phyloP scores from a whole-genome alignment of 805 yeast genomes.

The Starmerella stellata region DNA sequence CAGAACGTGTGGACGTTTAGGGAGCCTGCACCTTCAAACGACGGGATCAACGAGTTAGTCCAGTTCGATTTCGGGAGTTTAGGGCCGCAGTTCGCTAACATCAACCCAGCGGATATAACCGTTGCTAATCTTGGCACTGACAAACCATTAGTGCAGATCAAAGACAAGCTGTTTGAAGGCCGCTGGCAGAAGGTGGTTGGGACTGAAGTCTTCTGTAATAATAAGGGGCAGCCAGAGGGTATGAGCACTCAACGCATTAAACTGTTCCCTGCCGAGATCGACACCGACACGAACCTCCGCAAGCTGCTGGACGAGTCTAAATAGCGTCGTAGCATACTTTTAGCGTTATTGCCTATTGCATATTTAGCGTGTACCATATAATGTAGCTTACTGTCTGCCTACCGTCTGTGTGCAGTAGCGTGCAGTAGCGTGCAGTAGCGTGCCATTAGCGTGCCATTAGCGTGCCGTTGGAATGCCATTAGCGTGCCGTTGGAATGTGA shows the following conservation, averaged over 20 bases:
- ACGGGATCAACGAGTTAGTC: conserved; percentile 31
- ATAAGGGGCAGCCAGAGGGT: conserved; percentile 19
- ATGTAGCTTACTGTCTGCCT: too few species aligned
- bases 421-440: too few species aligned
- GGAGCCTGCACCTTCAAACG: background rate
- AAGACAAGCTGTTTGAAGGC: conserved; percentile 48
- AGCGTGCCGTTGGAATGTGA: too few species aligned
- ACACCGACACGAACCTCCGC: background rate
- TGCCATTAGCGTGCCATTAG: too few species aligned
- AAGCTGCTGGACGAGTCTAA: background rate
- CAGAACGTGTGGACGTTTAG: conserved; percentile 37
- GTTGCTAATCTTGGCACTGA: conserved; percentile 36
- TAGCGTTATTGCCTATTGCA: too few species aligned
- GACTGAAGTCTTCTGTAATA: conserved; percentile 36
- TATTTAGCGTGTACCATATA: too few species aligned
- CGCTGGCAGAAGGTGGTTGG: conserved; percentile 66
- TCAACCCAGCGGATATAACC: conserved; percentile 1
- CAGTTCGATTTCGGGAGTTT: conserved; percentile 25
- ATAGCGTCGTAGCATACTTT: too few species aligned
- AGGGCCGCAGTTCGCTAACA: conserved; percentile 3
- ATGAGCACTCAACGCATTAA: conserved; percentile 17
- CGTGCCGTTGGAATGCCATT: too few species aligned
- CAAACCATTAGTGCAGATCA: conserved; percentile 40
- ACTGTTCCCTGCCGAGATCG: conserved; percentile 13
- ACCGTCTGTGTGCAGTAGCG: too few species aligned